Percentiles rank a stretch among this genome's conserved stretches.
phyloP scores from a whole-genome alignment of 352 stramenopile species.

The Pythium dissimile region DNA sequence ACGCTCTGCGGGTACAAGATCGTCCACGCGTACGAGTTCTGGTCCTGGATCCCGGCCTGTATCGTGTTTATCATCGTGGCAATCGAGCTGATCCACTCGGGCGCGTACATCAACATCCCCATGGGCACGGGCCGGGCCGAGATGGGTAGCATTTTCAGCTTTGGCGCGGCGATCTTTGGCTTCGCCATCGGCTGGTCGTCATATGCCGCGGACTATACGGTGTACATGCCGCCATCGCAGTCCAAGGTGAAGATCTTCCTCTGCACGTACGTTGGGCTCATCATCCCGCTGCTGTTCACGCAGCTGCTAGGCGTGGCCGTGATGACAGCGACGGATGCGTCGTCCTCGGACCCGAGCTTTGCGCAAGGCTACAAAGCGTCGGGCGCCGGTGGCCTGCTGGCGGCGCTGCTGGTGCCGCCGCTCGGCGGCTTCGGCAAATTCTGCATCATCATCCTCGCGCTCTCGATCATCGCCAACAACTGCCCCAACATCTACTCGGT shows the following conservation, averaged over 20 bases:
- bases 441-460: slow-evolving; percentile 37
- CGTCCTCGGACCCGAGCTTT: slow-evolving; percentile 20
- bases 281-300: slow-evolving; percentile 41
- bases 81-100: slow-evolving; percentile 33
- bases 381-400: slow-evolving; percentile 30
- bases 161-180: slow-evolving; percentile 32
- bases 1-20: slow-evolving; percentile 49
- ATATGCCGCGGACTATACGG: slow-evolving; percentile 43
- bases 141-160: slow-evolving; percentile 33
- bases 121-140: slow-evolving; percentile 35
- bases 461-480: slow-evolving; percentile 54
- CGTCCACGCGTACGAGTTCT: slow-evolving; percentile 51
- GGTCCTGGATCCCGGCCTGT: slow-evolving; percentile 41
- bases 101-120: slow-evolving; percentile 41
- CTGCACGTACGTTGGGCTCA: slow-evolving; percentile 33
- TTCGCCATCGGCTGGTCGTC: slow-evolving; percentile 38
- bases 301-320: slow-evolving; percentile 33
- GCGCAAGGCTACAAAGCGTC: slow-evolving; percentile 31
- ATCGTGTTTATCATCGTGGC: slow-evolving; percentile 49
- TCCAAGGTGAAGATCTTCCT: slow-evolving; percentile 47
- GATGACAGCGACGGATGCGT: slow-evolving; percentile 36
- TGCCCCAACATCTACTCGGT: slow-evolving; percentile 55
- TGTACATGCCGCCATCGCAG: slow-evolving; percentile 40
- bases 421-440: slow-evolving; percentile 39
- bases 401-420: slow-evolving; percentile 32